Conservation (phyloP, 495 filamentous ascomycete genomes). For the Margaritispora aquatica region DNA sequence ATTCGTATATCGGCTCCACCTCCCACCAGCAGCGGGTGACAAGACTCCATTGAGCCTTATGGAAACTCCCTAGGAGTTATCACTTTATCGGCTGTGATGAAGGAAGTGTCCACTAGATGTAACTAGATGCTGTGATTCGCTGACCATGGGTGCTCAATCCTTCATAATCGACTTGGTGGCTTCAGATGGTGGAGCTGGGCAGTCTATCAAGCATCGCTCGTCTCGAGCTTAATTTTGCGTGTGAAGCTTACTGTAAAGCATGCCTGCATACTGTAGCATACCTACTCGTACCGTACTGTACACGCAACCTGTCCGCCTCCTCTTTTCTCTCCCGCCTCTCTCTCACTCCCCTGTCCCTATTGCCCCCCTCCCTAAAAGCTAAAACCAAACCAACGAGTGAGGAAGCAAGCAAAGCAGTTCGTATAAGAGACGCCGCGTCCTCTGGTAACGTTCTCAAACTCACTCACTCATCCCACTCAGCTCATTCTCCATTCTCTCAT, state of each 20-base stretch:
- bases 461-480: constrained; percentile 16
- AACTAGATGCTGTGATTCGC: no score
- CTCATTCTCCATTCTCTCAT: constrained; percentile 14
- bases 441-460: constrained; percentile 5
- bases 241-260: background rate
- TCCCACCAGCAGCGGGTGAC: no score
- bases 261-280: no score
- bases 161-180: background rate
- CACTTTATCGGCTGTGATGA: no score
- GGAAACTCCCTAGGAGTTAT: no score
- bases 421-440: constrained; percentile 9
- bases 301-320: no score
- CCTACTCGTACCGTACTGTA: no score
- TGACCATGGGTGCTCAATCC: constrained; percentile 1
- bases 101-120: no score
- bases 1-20: background rate
- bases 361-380: no score
- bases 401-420: constrained; percentile 2
- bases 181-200: background rate
- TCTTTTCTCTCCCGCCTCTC: no score
- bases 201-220: constrained; percentile 9
- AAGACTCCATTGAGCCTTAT: background rate
- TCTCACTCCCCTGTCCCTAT: background rate
- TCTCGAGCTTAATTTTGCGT: constrained; percentile 2
- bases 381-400: no score